Conservation (phyloP, 495 filamentous ascomycete species). For the Oidiodendron maius region DNA sequence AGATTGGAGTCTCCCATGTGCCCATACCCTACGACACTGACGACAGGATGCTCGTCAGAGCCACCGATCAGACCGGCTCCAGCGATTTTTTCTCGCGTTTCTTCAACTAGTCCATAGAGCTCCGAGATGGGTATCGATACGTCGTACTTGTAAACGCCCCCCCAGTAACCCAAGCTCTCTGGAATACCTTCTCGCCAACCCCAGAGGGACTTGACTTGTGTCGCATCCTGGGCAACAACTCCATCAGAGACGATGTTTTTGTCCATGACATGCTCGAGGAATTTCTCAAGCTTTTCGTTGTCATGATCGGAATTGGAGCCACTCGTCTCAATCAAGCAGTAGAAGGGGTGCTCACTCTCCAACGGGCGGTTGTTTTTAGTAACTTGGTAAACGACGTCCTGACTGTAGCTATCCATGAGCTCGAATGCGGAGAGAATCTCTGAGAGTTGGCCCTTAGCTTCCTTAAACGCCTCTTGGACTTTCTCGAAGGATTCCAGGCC, state of each 20-base stretch:
- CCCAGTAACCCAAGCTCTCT: slow-evolving; percentile 81
- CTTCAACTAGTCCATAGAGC: slow-evolving; percentile 84
- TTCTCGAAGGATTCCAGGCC: slow-evolving; percentile 82
- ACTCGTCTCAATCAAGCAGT: slow-evolving; percentile 93
- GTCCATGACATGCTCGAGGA: slow-evolving; percentile 87
- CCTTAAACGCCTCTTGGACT: slow-evolving; percentile 72
- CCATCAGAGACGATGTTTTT: slow-evolving; percentile 81
- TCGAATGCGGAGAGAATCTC: slow-evolving; percentile 98
- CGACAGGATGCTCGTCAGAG: slow-evolving; percentile 70
- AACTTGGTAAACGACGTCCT: slow-evolving; percentile 66
- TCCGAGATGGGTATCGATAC: slow-evolving; percentile 87
- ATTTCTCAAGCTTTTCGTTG: slow-evolving; percentile 72
- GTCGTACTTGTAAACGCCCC: slow-evolving; percentile 97
- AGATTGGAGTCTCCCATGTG: slow-evolving; percentile 97
- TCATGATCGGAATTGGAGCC: slow-evolving; percentile 94
- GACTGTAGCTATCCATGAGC: slow-evolving; percentile 83
- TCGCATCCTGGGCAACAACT: slow-evolving; percentile 85
- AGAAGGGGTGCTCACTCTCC: slow-evolving; percentile 81
- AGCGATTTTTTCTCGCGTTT: slow-evolving; percentile 63
- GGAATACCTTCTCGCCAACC: slow-evolving; percentile 89
- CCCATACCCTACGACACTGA: slow-evolving; percentile 89
- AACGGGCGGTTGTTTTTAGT: slow-evolving; percentile 74
- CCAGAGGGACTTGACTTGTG: slow-evolving; percentile 82
- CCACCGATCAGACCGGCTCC: slow-evolving; percentile 73
- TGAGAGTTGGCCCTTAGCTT: slow-evolving; percentile 81